Conservation (phyloP, 2,329 filamentous ascomycete species). For the Diaporthe ilicicola region DNA sequence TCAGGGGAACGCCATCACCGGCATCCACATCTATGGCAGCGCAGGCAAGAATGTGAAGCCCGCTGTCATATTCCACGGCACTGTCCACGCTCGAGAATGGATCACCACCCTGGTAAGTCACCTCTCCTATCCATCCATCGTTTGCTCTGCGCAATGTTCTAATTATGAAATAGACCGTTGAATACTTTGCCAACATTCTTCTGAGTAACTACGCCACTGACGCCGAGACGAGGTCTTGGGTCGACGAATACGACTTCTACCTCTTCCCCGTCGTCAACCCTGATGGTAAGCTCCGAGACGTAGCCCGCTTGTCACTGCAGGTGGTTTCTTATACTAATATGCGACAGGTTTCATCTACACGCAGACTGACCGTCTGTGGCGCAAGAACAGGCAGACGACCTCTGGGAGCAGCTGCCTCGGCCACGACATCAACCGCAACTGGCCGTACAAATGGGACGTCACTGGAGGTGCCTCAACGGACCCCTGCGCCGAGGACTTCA, state of each 20-base stretch:
- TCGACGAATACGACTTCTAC: slow-evolving; percentile 73
- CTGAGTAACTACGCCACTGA: slow-evolving; percentile 54
- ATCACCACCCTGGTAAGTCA: slow-evolving; percentile 59
- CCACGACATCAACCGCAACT: slow-evolving; percentile 65
- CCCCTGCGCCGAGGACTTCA: slow-evolving; percentile 60
- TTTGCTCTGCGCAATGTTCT: neutral
- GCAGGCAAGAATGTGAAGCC: slow-evolving; percentile 55
- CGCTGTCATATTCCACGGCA: slow-evolving; percentile 64
- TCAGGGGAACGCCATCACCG: slow-evolving; percentile 65
- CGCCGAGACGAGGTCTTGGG: slow-evolving; percentile 41
- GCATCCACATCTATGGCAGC: slow-evolving; percentile 64
- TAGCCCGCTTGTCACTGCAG: neutral
- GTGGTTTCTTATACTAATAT: neutral
- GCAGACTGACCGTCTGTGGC: slow-evolving; percentile 68
- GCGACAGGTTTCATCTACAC: slow-evolving; percentile 64
- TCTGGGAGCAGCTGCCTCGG: slow-evolving; percentile 52
- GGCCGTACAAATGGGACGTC: slow-evolving; percentile 62
- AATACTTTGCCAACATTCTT: slow-evolving; percentile 61
- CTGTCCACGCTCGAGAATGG: slow-evolving; percentile 69
- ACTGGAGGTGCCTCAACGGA: slow-evolving; percentile 59
- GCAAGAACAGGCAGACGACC: slow-evolving; percentile 63
- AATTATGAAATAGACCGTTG: slow-evolving; percentile 44
- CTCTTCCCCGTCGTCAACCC: slow-evolving; percentile 71
- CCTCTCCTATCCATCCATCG: slow-evolving; percentile 9
- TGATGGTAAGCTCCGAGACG: slow-evolving; percentile 54